Base-by-base conservation (phyloP, 2,329 filamentous ascomycete genomes). In the Arthrinium phaeospermum region DNA sequence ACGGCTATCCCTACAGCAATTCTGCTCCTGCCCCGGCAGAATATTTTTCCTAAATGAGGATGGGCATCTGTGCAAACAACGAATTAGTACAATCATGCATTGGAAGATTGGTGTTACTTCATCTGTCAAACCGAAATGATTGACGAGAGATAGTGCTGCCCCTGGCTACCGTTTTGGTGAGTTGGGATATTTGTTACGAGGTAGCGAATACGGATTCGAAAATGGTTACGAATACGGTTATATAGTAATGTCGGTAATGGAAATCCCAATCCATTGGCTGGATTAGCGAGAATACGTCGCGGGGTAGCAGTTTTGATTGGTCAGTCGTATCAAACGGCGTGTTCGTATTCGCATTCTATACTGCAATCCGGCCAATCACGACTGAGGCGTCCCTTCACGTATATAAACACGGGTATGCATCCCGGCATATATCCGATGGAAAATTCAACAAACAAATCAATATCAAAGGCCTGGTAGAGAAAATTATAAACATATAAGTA, bases 341-440 rank as follows among this genome's bases (percentile, higher is more conserved):
- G 57, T 64, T 64, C 57, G 57, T 64, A 64, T 64, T 64, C 57
- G 57, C 7, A 41, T 41, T 34, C 19, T 64, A 64, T 64, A 64
- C 19, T 41, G 41, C 22, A 14, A 2, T 10, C 19, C 57, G 24
- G 12, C 57, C 57, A 64, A 64, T 64, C 57, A 41, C 34, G 57
- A 64, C 57, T 41, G n/a, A 64, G 57, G 14, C 12, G n/a, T 41
- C 22, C 1, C 19, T 41, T 1, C 4, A 19, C 57, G 22, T 64
- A 64, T 57, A 57, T 41, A 64, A 64, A 37, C 13, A 41, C 34
- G 13, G 22, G 19, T 64, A 34, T 22, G 14, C 3, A 61, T 22
- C 16, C 19, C 2, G 6, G 5, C 37, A 37, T 30, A 30, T 30
- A 30, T 30, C 27, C 27, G 27, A 30, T 30, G 1, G 8, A 10